Evolutionary conservation across 2,329 filamentous ascomycete genomes (phyloP).

Genomic region (Erysiphe pulchra): DNA sequence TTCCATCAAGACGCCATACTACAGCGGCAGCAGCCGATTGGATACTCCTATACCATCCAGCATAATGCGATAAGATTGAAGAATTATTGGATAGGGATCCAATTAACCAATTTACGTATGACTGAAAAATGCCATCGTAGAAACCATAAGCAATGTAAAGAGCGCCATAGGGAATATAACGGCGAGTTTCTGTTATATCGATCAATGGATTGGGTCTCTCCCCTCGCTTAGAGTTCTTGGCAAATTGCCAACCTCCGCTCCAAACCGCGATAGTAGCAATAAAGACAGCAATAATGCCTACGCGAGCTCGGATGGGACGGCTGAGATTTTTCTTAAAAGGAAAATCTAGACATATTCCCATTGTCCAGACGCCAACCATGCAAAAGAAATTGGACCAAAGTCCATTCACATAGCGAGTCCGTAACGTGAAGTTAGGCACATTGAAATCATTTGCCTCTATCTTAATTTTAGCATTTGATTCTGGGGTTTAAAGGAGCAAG

Average conservation of each 20-base stretch:
- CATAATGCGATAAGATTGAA: slow-evolving; percentile 75
- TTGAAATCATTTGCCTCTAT: slow-evolving; percentile 46
- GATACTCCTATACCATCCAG: slow-evolving; percentile 74
- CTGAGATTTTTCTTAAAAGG: not conserved
- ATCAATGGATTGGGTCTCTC: slow-evolving; percentile 1
- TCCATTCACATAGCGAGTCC: slow-evolving; percentile 52
- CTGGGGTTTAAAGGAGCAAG: not conserved
- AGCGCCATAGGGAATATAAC: slow-evolving; percentile 8
- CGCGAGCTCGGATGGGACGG: slow-evolving; percentile 28
- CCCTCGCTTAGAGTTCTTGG: slow-evolving; percentile 30
- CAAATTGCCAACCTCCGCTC: slow-evolving; percentile 63
- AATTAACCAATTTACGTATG: slow-evolving; percentile 76
- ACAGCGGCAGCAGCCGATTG: slow-evolving; percentile 69
- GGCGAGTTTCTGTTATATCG: slow-evolving; percentile 30
- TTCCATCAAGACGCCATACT: slow-evolving; percentile 42
- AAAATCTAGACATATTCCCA: slow-evolving; percentile 44
- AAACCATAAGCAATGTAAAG: slow-evolving; percentile 84
- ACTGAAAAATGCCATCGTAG: slow-evolving; percentile 79
- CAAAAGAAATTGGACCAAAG: slow-evolving; percentile 59
- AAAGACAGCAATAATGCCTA: slow-evolving; percentile 33
- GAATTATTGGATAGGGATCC: slow-evolving; percentile 79
- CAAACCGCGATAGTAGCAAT: slow-evolving; percentile 51
- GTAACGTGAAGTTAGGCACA: slow-evolving; percentile 41
- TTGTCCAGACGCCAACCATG: slow-evolving; percentile 48
- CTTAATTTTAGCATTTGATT: not conserved